Conservation (phyloP, 2,329 filamentous ascomycete genomes). For the Tolypocladium ovalisporum region DNA sequence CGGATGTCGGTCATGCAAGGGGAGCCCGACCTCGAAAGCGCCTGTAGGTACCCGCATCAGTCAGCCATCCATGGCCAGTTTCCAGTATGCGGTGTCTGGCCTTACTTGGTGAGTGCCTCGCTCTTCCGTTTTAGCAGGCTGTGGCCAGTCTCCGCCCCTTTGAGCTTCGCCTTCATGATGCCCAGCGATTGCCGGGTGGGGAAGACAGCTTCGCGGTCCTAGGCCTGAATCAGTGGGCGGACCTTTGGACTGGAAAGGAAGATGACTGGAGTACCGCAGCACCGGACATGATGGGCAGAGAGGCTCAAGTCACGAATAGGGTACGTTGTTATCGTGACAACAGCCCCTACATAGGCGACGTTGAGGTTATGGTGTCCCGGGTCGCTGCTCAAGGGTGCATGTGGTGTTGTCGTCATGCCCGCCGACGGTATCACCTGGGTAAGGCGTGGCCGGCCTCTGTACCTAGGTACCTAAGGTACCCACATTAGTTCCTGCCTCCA, state of each 20-base stretch:
- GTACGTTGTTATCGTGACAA: not conserved
- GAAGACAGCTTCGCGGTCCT: constrained; percentile 96
- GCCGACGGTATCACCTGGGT: not conserved
- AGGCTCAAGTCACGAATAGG: not conserved
- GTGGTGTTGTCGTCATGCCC: not conserved
- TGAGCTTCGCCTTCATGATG: constrained; percentile 96
- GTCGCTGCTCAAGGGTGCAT: not conserved
- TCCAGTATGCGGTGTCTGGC: constrained; percentile 13
- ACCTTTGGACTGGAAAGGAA: not conserved
- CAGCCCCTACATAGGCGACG: not conserved
- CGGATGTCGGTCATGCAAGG: not conserved
- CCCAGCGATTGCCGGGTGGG: constrained; percentile 94
- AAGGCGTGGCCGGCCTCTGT: no score
- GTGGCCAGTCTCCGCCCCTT: constrained; percentile 84
- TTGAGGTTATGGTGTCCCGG: not conserved
- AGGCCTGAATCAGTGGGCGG: not conserved
- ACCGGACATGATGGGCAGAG: constrained; percentile 17
- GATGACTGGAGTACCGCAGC: constrained; percentile 13
- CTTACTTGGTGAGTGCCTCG: constrained; percentile 90
- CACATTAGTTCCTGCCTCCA: not conserved
- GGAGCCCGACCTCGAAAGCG: constrained; percentile 66
- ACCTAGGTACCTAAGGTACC: not conserved
- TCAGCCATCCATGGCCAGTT: constrained; percentile 1
- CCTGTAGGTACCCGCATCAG: constrained; percentile 31
- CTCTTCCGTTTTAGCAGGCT: constrained; percentile 95